Evolutionary conservation across 805 yeast species (phyloP).

Genomic region (Suhomyces faveliae): DNA sequence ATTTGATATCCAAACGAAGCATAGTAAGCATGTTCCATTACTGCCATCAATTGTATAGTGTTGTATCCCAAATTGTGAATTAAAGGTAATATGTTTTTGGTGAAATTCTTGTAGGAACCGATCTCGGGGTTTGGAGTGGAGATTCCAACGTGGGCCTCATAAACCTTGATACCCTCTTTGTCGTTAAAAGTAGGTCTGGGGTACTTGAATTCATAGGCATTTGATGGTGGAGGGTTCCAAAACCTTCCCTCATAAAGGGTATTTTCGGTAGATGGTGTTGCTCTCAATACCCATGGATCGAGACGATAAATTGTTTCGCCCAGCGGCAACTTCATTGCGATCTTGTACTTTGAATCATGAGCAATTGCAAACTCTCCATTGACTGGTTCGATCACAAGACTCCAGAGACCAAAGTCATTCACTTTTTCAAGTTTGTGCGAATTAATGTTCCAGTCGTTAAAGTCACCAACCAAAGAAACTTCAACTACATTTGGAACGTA

Average conservation of each 20-base stretch:
- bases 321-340: constrained; percentile 59
- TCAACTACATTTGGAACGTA: constrained; percentile 86
- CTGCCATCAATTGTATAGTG: constrained; percentile 93
- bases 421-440: constrained; percentile 51
- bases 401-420: constrained; percentile 73
- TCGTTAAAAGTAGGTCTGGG: constrained; percentile 54
- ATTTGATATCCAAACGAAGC: constrained; percentile 98
- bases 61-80: constrained; percentile 86
- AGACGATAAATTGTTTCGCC: constrained; percentile 76
- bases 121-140: constrained; percentile 86
- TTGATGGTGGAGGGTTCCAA: constrained; percentile 70
- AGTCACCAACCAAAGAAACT: constrained; percentile 87
- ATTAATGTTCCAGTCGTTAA: constrained; percentile 75
- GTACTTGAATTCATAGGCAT: constrained; percentile 59
- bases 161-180: constrained; percentile 59
- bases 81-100: constrained; percentile 75
- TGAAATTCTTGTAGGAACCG: constrained; percentile 84
- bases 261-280: constrained; percentile 63
- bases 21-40: constrained; percentile 98
- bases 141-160: constrained; percentile 95
- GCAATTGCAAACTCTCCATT: constrained; percentile 64
- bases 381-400: constrained; percentile 55
- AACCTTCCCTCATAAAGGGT: constrained; percentile 78
- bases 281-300: constrained; percentile 87
- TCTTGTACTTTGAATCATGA: constrained; percentile 77